Evolutionary conservation across 345 rosid species (phyloP).

Genomic region (Aquilaria sinensis): DNA sequence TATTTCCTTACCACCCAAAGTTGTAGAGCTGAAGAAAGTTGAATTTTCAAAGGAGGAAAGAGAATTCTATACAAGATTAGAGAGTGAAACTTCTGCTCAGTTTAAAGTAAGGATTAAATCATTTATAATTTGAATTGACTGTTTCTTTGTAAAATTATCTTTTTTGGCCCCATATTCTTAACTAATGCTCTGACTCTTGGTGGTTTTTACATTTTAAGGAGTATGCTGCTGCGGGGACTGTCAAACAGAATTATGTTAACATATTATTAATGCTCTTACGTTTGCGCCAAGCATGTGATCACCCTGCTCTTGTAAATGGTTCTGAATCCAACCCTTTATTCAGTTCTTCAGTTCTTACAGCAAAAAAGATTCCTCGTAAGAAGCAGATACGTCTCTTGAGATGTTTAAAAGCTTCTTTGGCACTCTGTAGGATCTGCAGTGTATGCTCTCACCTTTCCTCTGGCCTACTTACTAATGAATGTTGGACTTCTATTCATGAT

Average conservation of each 20-base stretch:
- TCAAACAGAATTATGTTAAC: slow-evolving; percentile 91
- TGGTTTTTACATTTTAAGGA: slow-evolving; percentile 39
- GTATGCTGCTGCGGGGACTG: slow-evolving; percentile 96
- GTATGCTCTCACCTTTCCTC: slow-evolving; percentile 36
- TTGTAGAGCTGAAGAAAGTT: slow-evolving; percentile 67
- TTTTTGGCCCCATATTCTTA: too few species aligned
- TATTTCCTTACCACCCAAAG: slow-evolving; percentile 74
- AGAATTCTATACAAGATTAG: slow-evolving; percentile 72
- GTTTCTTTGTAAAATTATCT: too few species aligned
- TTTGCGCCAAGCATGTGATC: slow-evolving; percentile 98
- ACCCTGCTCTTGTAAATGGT: slow-evolving; percentile 91
- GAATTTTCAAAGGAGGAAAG: slow-evolving; percentile 85
- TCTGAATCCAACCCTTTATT: slow-evolving; percentile 46
- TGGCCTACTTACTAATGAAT: neutral
- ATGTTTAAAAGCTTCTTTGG: slow-evolving; percentile 66
- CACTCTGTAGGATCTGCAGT: slow-evolving; percentile 87
- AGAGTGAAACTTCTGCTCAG: slow-evolving; percentile 79
- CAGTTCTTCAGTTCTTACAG: slow-evolving; percentile 54
- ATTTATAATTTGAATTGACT: too few species aligned
- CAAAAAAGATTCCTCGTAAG: slow-evolving; percentile 51
- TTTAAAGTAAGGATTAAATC: slow-evolving; percentile 36
- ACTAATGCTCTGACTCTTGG: neutral
- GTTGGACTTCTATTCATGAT: too few species aligned
- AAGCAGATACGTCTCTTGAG: slow-evolving; percentile 34
- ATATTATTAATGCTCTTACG: slow-evolving; percentile 96